Percentiles rank a stretch among this genome's conserved stretches.
Evolutionary conservation across 129 eudicot genomes (phyloP).

Genomic region (Helianthus tuberosus): DNA sequence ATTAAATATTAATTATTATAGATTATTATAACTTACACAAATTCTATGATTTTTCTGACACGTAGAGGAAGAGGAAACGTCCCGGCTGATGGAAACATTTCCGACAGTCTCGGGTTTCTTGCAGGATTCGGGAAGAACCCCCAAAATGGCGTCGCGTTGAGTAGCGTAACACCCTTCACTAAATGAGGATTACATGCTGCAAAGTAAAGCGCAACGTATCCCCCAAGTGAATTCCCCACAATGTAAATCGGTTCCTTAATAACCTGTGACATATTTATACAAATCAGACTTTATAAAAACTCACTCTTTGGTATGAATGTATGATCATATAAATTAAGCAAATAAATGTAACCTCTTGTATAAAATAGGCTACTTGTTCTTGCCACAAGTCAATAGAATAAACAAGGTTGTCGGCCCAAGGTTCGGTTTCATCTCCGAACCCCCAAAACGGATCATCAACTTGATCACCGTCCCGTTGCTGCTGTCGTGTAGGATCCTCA

Average conservation of each 20-base stretch:
- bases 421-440: conserved; percentile 83
- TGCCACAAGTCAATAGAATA: conserved; percentile 95
- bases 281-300: background rate
- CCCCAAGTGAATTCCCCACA: conserved; percentile 97
- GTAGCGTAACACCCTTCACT: conserved; percentile 91
- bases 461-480: conserved; percentile 26
- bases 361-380: conserved; percentile 83
- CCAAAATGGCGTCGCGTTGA: conserved; percentile 98
- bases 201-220: conserved; percentile 86
- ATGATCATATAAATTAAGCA: background rate
- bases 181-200: conserved; percentile 78
- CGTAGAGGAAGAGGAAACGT: conserved; percentile 84
- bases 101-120: conserved; percentile 74
- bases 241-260: conserved; percentile 92
- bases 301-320: background rate
- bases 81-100: conserved; percentile 86
- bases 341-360: conserved; percentile 48
- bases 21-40: conserved; percentile 58
- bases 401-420: conserved; percentile 85
- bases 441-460: conserved; percentile 64
- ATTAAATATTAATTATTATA: background rate
- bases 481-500: conserved; percentile 74
- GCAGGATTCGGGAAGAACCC: conserved; percentile 91
- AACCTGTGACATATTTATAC: conserved; percentile 54
- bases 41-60: conserved; percentile 60